Evolutionary conservation across 176 grass and related monocot genomes (phyloP).

Genomic region (Triticum turgidum): DNA sequence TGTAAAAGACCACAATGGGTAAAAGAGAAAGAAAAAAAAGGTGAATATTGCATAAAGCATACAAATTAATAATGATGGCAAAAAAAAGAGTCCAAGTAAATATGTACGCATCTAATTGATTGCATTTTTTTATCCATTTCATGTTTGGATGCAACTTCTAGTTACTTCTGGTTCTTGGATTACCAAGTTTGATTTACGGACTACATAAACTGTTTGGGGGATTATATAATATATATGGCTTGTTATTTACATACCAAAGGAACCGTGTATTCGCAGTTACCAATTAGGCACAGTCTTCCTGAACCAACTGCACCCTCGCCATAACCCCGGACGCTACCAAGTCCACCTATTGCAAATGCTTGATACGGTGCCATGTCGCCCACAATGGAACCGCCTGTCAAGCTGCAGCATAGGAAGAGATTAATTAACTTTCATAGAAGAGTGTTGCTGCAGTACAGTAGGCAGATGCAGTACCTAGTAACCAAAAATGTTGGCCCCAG

Average conservation of each 20-base stretch:
- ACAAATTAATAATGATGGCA: neutral
- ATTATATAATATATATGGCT: neutral
- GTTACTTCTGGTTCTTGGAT: neutral
- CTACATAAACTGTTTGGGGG: neutral
- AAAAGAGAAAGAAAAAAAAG: too few species aligned
- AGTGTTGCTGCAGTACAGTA: constrained; percentile 11
- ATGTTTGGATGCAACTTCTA: neutral
- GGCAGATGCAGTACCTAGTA: constrained; percentile 53
- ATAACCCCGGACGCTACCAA: constrained; percentile 93
- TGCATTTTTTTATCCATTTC: neutral
- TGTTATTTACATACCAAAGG: constrained; percentile 66
- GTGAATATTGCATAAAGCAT: neutral
- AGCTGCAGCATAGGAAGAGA: constrained; percentile 50
- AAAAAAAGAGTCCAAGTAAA: neutral
- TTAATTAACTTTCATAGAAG: constrained; percentile 1
- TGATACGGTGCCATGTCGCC: constrained; percentile 99
- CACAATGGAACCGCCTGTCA: constrained; percentile 94
- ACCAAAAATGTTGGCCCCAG: constrained; percentile 82
- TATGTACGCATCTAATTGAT: neutral
- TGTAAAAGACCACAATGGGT: too few species aligned
- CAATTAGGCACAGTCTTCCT: constrained; percentile 84
- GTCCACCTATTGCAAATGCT: constrained; percentile 92
- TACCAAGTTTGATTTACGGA: constrained; percentile 6
- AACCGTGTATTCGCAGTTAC: constrained; percentile 81
- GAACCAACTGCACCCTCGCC: constrained; percentile 90